phyloP scores from a whole-genome alignment of 1,284 basidiomycete genomes.

The Tilletia indica region DNA sequence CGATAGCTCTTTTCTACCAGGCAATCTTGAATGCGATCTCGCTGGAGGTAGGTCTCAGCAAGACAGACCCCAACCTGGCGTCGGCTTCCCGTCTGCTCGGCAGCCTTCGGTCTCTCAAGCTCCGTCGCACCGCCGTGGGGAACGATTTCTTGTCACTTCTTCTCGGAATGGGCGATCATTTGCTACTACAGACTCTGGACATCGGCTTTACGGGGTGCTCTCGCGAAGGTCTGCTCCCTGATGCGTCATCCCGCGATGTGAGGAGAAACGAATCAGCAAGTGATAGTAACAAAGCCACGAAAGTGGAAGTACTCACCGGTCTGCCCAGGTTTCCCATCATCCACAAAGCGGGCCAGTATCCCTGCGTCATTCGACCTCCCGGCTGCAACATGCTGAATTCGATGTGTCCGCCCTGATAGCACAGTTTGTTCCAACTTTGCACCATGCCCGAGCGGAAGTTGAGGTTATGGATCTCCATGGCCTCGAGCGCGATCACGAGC shows the following conservation, averaged over 20 bases:
- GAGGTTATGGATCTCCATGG: no score
- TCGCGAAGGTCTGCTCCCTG: slow-evolving; percentile 95
- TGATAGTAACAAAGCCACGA: no score
- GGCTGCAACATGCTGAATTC: slow-evolving; percentile 28
- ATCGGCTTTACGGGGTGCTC: slow-evolving; percentile 86
- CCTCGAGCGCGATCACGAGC: no score
- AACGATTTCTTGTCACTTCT: background rate
- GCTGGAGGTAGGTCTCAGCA: background rate
- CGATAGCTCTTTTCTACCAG: slow-evolving; percentile 43
- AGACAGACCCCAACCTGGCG: background rate
- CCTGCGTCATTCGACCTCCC: slow-evolving; percentile 20
- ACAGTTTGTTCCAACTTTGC: no score
- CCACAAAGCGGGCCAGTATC: slow-evolving; percentile 30
- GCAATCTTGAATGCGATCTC: background rate
- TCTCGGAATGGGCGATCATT: slow-evolving; percentile 7
- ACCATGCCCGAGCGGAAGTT: no score
- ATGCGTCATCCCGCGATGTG: no score
- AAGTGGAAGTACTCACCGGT: no score
- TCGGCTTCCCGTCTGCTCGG: background rate
- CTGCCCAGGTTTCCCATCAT: no score
- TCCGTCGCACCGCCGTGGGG: slow-evolving; percentile 5
- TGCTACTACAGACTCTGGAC: background rate
- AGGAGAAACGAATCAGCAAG: no score
- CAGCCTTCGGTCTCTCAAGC: background rate
- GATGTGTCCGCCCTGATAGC: no score